Evolutionary conservation across 1,139 yeast species (phyloP), one percentile per base, ranked within the genome.

Genomic region (Blastobotrys elegans): DNA sequence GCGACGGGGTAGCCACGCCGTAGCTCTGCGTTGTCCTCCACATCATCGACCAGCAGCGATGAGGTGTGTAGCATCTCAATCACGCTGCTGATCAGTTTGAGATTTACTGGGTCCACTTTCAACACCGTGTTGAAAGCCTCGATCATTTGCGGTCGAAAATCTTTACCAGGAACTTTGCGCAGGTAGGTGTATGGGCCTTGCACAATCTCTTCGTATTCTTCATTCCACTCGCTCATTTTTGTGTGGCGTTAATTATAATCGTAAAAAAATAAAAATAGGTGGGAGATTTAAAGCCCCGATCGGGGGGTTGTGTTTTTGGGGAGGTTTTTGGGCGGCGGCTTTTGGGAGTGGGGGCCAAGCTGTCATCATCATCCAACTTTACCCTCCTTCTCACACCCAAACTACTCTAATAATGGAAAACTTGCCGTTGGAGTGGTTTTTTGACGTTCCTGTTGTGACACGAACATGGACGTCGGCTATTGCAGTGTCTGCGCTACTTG

Each of bases 1-100:
- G 96, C 88, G 2, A 88, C 80, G 0, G 88, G 85, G 20, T 70
- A 65, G 0, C 96, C 96, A 30, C 97, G 68, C 53, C 97, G 72
- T 41, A 77, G 68, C 27, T 66, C 68, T 0, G 95, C 84, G 41
- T 68, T 72, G 62, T 89, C 97, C 61, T 89, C 97, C 27, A 89
- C 85, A 60, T 89, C 97, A 63, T 89, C 97, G 27, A 89, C 79
- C 14, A 83, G 65, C 49, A 84, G 64, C 8, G 88, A 81, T 0
- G 89, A 77, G 8, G 79, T 75, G 61, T 84, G 94, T 37, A 84
- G 67, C 49, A 75, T 74, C 50, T 76, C 79, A 16, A 83, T 73
- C 30, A 80, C 68, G 6, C 66, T 60, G 34, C 73, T 66, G 13
- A 81, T 68, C 27, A 64, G 58, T 0, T 45, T 56, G 11, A 79